Evolutionary conservation across 495 filamentous ascomycete genomes (phyloP), one percentile per base, ranked within the genome.

Genomic region (Penicillium chermesinum): DNA sequence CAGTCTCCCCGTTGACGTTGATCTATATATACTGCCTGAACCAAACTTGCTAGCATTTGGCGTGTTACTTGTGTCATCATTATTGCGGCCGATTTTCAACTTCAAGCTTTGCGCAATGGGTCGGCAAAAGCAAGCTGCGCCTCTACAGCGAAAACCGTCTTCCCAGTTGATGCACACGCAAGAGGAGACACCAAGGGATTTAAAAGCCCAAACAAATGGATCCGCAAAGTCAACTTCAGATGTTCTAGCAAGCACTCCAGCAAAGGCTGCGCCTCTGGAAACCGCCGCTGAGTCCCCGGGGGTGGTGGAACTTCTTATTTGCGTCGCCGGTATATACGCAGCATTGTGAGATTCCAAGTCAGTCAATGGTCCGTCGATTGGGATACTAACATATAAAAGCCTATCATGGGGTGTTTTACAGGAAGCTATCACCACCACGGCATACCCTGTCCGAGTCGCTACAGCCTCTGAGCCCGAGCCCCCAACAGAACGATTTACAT

Each of bases 381-480:
- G n/a, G 25, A 20, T 13, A 41, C 56, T 69, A 43, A 67, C 43
- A 51, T 41, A 32, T n/a, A 15, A 27, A 40, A 96, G 93, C 66
- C 76, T 98, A 2, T 87, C 89, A 38, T 98, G 93, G 93, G 93
- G 87, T 36, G 80, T 96, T 54, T 83, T 98, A 44, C 93, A 98
- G 78, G 93, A 98, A 65, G 88, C 91, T 46, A 91, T 98, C 58
- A 97, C 91, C 7, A 97, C 94, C 2, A 96, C 89, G n/a, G 75
- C 80, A 20, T 95, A 97, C 68, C 62, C 73, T 25, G 44, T 68
- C 15, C 60, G 53, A 35, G 48, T 64, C 16, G 57, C 69, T 38
- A 64, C 76, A 8, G 59, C 68, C 10, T 61, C 63, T 30, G 57
- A 74, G 5, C 77, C 79, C 30, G 81, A 89, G 53, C 70, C 70